Conservation (phyloP, 208 protist genomes). For the Leptomonas pyrrhocoris region DNA sequence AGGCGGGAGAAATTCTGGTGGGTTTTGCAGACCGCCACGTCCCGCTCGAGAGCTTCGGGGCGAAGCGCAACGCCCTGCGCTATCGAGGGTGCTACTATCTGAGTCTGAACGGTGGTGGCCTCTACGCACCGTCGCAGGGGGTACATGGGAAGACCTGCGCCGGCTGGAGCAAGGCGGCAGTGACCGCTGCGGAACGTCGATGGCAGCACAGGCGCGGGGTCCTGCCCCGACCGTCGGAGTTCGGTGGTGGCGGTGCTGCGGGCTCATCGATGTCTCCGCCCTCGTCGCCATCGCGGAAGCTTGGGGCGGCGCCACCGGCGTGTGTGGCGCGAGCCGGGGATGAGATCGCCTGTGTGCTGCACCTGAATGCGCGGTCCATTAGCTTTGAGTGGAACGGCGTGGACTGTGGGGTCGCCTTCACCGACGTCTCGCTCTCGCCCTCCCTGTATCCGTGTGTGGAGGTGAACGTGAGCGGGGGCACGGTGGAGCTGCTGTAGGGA, state of each 20-base stretch:
- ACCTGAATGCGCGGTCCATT: slow-evolving; percentile 32
- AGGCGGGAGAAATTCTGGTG: slow-evolving; percentile 37
- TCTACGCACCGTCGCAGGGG: slow-evolving; percentile 39
- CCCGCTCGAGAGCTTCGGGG: slow-evolving; percentile 54
- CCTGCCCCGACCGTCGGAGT: background rate
- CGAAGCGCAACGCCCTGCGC: slow-evolving; percentile 38
- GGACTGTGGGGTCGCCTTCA: slow-evolving; percentile 57
- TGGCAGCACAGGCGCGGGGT: background rate
- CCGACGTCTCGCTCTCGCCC: slow-evolving; percentile 23
- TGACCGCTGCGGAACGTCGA: slow-evolving; percentile 1
- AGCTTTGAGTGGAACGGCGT: slow-evolving; percentile 45
- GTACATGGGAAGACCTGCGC: background rate
- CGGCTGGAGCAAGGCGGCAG: slow-evolving; percentile 20
- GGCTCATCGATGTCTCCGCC: background rate
- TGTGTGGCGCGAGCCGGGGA: slow-evolving; percentile 32
- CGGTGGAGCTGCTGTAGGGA: slow-evolving; percentile 49
- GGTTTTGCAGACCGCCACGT: slow-evolving; percentile 64
- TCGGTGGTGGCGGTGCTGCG: background rate
- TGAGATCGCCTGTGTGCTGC: slow-evolving; percentile 47
- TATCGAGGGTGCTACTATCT: slow-evolving; percentile 60
- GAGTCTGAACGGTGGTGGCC: slow-evolving; percentile 35
- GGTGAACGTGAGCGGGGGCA: slow-evolving; percentile 44
- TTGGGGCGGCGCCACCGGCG: background rate
- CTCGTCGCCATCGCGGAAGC: background rate
- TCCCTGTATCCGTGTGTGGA: slow-evolving; percentile 66